Evolutionary conservation across 306 rosid genomes (phyloP).

Genomic region (Dalbergia cochinchinensis): DNA sequence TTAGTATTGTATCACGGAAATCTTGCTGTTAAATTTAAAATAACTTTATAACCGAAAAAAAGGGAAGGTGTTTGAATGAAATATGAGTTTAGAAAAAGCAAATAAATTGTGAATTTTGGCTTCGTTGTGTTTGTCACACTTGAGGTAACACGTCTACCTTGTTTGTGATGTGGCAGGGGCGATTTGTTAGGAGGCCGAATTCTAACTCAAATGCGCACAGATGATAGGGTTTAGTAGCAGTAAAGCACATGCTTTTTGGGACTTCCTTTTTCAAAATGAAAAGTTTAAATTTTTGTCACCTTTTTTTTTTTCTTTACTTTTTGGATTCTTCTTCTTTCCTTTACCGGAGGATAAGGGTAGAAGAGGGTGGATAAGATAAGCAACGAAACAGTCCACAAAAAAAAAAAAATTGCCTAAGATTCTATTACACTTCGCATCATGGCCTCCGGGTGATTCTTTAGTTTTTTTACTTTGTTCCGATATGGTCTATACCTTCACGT

Average conservation of each 20-base stretch:
- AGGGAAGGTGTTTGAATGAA: not conserved
- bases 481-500: conserved; percentile 22
- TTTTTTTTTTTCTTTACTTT: conserved; percentile 19
- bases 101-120: conserved; percentile 30
- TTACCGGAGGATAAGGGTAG: conserved; percentile 28
- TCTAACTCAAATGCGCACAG: conserved; percentile 56
- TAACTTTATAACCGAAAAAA: not conserved
- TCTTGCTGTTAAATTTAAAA: not conserved
- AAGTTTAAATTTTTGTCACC: conserved; percentile 14
- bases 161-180: conserved; percentile 71
- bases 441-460: conserved; percentile 16
- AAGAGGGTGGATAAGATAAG: conserved; percentile 6
- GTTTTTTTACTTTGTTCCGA: conserved; percentile 35
- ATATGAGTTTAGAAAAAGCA: not conserved
- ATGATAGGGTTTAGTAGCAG: conserved; percentile 34
- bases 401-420: conserved; percentile 25
- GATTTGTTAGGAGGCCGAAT: conserved; percentile 84
- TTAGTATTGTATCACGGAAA: not conserved
- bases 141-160: conserved; percentile 35
- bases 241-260: conserved; percentile 30
- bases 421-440: conserved; percentile 17
- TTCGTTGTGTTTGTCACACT: conserved; percentile 28
- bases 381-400: not conserved
- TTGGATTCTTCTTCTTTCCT: conserved; percentile 32
- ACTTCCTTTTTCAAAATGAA: not conserved